Conservation (phyloP, 2,329 filamentous ascomycete species). For the Chaetomium olivaceum region DNA sequence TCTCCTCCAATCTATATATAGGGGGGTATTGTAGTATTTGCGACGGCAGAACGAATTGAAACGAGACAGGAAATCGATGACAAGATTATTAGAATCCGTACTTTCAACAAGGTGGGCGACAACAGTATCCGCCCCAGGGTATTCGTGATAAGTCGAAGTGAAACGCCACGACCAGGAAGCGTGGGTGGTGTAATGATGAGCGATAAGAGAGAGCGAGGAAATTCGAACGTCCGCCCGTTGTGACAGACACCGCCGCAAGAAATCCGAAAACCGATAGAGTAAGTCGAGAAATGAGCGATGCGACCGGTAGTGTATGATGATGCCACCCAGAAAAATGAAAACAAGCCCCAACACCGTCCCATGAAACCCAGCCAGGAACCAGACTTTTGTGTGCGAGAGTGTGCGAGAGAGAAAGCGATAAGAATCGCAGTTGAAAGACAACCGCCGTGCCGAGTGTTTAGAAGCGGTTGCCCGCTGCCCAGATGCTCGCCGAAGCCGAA, state of each 20-base stretch:
- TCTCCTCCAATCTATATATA: conserved; percentile 19
- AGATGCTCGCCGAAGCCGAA: conserved; percentile 77
- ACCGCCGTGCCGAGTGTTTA: conserved; percentile 39
- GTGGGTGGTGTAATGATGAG: neutral
- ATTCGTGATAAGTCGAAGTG: conserved; percentile 20
- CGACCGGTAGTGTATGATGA: conserved; percentile 25
- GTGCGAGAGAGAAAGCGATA: neutral
- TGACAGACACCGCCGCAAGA: conserved; percentile 10
- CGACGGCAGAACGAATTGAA: neutral
- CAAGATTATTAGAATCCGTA: conserved; percentile 21
- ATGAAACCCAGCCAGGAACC: conserved; percentile 25
- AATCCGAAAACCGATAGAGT: conserved; percentile 5
- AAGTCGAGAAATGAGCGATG: conserved; percentile 20
- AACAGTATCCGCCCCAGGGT: conserved; percentile 20
- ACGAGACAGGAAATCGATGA: neutral
- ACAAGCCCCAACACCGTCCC: conserved; percentile 25
- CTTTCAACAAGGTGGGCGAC: conserved; percentile 12
- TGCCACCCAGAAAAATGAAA: conserved; percentile 22
- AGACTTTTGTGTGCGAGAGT: conserved; percentile 16
- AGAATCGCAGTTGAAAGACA: conserved; percentile 2
- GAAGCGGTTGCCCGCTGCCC: conserved; percentile 68
- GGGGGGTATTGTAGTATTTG: conserved; percentile 12
- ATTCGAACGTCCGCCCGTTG: neutral
- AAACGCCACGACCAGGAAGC: conserved; percentile 18
- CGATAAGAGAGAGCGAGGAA: neutral